phyloP scores from a whole-genome alignment of 306 rosid species.

The Crotalaria pallida region DNA sequence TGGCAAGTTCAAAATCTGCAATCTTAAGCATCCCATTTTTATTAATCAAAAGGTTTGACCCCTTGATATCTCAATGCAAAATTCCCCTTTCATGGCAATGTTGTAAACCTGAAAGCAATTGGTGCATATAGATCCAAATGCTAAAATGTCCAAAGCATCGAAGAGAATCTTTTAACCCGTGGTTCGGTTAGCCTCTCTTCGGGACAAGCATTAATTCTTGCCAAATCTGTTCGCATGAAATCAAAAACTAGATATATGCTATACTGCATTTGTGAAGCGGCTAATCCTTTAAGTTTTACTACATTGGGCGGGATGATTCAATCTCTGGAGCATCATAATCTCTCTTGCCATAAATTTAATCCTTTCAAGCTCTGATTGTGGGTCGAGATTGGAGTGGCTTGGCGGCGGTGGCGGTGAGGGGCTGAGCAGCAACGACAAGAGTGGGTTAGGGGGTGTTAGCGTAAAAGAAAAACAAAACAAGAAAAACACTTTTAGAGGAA shows the following conservation, averaged over 20 bases:
- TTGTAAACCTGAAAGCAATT: conserved; percentile 82
- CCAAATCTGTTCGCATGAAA: conserved; percentile 80
- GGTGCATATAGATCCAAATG: conserved; percentile 59
- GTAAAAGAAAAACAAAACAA: no score
- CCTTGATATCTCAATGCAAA: no score
- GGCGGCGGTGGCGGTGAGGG: no score
- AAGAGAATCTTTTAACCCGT: conserved; percentile 49
- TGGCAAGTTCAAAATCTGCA: no score
- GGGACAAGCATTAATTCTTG: conserved; percentile 46
- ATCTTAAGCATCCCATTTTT: no score
- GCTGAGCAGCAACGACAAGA: no score
- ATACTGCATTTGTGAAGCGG: conserved; percentile 87
- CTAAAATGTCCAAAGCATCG: not conserved
- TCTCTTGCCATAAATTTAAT: conserved; percentile 93
- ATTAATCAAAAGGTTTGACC: no score
- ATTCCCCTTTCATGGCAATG: conserved; percentile 89
- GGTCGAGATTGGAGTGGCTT: no score
- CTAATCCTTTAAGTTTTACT: conserved; percentile 77
- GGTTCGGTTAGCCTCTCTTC: conserved; percentile 64
- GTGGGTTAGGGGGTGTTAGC: no score
- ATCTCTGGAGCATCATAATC: conserved; percentile 57
- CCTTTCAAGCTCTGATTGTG: conserved; percentile 77
- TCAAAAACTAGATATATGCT: conserved; percentile 89
- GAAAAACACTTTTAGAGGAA: no score
- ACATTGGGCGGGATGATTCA: conserved; percentile 93